phyloP scores from a whole-genome alignment of 768 basidiomycete species.

The Phanerochaete carnosa region DNA sequence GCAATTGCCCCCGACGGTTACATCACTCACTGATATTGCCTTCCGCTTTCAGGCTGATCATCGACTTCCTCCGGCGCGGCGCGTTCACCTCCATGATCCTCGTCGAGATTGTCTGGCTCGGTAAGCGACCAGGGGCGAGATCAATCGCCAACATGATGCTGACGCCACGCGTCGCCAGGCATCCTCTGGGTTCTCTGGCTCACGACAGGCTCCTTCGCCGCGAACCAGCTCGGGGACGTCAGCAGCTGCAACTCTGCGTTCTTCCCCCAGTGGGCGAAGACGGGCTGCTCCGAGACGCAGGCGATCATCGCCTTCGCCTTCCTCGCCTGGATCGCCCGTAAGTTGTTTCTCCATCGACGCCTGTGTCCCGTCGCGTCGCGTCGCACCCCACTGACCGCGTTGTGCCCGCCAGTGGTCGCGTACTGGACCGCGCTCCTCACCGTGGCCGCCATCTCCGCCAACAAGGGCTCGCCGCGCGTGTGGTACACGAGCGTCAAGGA shows the following conservation, averaged over 20 bases:
- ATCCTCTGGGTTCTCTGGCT: constrained; percentile 39
- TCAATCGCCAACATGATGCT: background rate
- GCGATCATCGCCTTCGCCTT: constrained; percentile 34
- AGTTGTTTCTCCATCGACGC: constrained; percentile 5
- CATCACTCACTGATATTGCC: background rate
- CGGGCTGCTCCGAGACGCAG: constrained; percentile 27
- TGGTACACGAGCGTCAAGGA: constrained; percentile 34
- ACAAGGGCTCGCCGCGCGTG: constrained; percentile 24
- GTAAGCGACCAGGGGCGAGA: constrained; percentile 23
- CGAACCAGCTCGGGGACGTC: background rate
- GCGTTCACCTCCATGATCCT: constrained; percentile 36
- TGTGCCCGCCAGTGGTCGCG: constrained; percentile 32
- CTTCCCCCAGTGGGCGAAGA: constrained; percentile 9
- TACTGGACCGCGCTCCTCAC: constrained; percentile 27
- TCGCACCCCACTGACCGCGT: background rate
- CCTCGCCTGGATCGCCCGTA: constrained; percentile 33
- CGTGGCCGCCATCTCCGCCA: constrained; percentile 23
- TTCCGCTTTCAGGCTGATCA: constrained; percentile 27
- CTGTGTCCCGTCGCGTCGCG: background rate
- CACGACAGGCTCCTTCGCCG: constrained; percentile 30
- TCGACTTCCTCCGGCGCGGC: constrained; percentile 34
- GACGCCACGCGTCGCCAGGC: constrained; percentile 15
- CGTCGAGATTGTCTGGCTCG: constrained; percentile 35
- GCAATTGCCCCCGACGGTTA: background rate
- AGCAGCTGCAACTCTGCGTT: constrained; percentile 12